Evolutionary conservation across 23 red algal genomes (phyloP), one percentile per base, ranked within the genome.

Genomic region (Gracilaria vermiculophylla): DNA sequence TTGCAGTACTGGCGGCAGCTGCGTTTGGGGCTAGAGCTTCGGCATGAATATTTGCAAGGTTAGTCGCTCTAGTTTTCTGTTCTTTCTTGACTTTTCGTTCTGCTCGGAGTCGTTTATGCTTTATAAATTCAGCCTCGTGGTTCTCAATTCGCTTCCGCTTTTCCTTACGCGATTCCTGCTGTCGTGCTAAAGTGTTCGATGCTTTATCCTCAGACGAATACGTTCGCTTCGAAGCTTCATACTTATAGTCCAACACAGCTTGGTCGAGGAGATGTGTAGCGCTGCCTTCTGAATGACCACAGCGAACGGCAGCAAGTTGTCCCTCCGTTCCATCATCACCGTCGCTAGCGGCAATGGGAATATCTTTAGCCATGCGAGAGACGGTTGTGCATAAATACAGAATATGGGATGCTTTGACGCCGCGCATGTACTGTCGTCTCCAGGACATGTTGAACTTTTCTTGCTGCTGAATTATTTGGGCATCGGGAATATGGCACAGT

Each of bases 181-280:
- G 45, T 43, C 44, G 39, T 39, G 0, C 0, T 7, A 77, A 15
- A 16, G 51, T 35, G 0, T 74, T 87, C 23, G 24, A 25, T 0
- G 67, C 21, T 29, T 21, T 40, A 42, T 87, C 83, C 23, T 54
- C 67, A 14, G 42, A 39, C 14, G 12, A 52, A 21, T 49, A 19
- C 1, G 43, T 45, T 0, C 52, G 0, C 67, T 87, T 76, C 12
- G 43, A 42, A 0, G 66, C 23, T 0, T 58, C 67, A 12, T 42
- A 0, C 33, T 77, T 76, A 69, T 47, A 87, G 32, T 87, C 83
- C n/a, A 77, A 69, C 11, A 87, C 17, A 28, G 44, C 44, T 65
- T 87, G 66, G 36, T 76, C 49, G 19, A 87, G 2, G 24, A 41
- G 28, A 57, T 76, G 70, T 41, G 62, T 25, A 27, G 70, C 64